Base-by-base conservation (phyloP, 768 basidiomycete genomes). In the Xerocomus brunneocitrinus region DNA sequence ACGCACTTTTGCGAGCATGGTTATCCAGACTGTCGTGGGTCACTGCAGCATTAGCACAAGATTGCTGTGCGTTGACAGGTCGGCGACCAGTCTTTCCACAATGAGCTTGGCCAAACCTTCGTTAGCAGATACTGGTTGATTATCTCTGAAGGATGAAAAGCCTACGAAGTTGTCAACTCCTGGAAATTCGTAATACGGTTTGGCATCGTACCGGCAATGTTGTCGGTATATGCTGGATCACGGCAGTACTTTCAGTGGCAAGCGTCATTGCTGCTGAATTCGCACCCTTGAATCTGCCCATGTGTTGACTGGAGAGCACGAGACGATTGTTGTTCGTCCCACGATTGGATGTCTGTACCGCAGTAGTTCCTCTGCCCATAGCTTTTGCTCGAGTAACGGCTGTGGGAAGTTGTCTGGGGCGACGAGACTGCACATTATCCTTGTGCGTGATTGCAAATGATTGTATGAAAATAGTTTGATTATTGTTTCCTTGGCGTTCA, bases 391-490 rank as follows among this genome's bases (percentile, higher is more conserved):
- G 28, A 19, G 16, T 10, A 19, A 27, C 30, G 14, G 27, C 38
- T 19, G 38, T 19, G 27, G 8, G 5, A 3, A 3, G 9, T 14
- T 3, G 49, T 30, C 6, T 24, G 16, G 14, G 30, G 13, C 5
- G 22, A 16, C 16, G 30, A 28, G 36, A 14, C 22, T 8, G 49
- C 12, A 9, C 8, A 12, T 2, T n/a, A 5, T 24, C 49, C 9
- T 31, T 22, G 14, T 16, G 38, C 4, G 49, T 50, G 14, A 50
- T 50, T 8, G 49, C 27, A 38, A 41, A 50, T 14, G 49, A 50
- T 22, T 50, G 49, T 30, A 50, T 32, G 24, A 50, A 50, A 5
- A 50, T 38, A 3, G 39, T 41, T 24, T 50, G 49, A n/a, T 50
- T 50, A 10, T 41, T 27, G 6, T 41, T 38, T 14, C 38, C 39